These are phyloP conservation scores for Saccharomyces paradoxus DNA, from an alignment of 805 yeast genomes.

Conservation along the genomic window DNA sequence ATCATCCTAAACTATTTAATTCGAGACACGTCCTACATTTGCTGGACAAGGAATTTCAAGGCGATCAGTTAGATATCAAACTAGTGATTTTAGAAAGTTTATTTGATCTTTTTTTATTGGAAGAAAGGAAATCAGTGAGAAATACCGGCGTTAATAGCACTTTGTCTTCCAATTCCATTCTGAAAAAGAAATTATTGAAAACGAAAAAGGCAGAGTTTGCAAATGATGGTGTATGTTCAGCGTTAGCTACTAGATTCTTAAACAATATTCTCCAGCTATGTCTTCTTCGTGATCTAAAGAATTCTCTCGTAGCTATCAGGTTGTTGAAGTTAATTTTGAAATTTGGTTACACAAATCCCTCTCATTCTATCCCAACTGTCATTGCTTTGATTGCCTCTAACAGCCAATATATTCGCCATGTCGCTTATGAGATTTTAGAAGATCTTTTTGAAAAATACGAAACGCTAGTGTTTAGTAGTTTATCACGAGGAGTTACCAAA, in stretches of 20 bases:
- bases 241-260: constrained; percentile 58
- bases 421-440: constrained; percentile 46
- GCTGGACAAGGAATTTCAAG: constrained; percentile 42
- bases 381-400: constrained; percentile 60
- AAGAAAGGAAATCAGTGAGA: constrained; percentile 40
- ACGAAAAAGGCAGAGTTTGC: constrained; percentile 34
- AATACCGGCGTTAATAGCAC: constrained; percentile 35
- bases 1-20: constrained; percentile 60
- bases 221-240: constrained; percentile 67
- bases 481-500: constrained; percentile 51
- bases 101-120: constrained; percentile 47
- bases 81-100: constrained; percentile 50
- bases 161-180: constrained; percentile 26
- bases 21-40: constrained; percentile 45
- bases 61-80: constrained; percentile 35
- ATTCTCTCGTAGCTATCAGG: constrained; percentile 44
- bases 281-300: constrained; percentile 36
- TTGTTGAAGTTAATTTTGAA: constrained; percentile 49
- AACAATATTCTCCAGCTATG: constrained; percentile 42
- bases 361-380: constrained; percentile 56
- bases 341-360: constrained; percentile 70
- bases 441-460: constrained; percentile 60
- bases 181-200: constrained; percentile 41
- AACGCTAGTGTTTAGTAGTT: constrained; percentile 57
- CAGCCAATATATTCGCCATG: constrained; percentile 33